Evolutionary conservation across 2,329 filamentous ascomycete genomes (phyloP), one percentile per base, ranked within the genome.

Genomic region (Fonsecaea monophora): DNA sequence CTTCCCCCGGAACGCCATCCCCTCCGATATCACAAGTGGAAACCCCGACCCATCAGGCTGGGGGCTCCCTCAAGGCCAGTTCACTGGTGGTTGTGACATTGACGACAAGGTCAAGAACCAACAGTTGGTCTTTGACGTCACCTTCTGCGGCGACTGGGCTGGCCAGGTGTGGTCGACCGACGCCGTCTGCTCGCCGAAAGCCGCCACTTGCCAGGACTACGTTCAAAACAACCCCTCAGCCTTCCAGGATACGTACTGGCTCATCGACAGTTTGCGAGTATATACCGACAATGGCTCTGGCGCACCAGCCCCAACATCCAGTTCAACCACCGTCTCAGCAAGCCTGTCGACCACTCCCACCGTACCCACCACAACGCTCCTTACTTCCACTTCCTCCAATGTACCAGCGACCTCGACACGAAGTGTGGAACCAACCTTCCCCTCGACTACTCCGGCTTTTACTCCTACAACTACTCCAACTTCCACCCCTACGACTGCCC

Each of bases 101-200:
- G 82, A 88, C 66, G 71, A 79, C 1, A 85, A 90, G 77, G 95
- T 97, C 81, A 81, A 82, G 68, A 79, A 90, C 67, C 86, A 96
- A 81, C 86, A 89, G 72, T 87, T 97, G 68, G 86, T 94, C 70
- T 89, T 95, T 78, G 88, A 95, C 79, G 94, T 89, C 0, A 91
- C 90, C 6, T 92, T 96, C 77, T 97, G 94, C 78, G 94, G 94
- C n/a, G 87, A 90, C 75, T 97, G 93, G 93, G 93, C 93, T 6
- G 92, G 92, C 35, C 76, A 81, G 53, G 87, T 89, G 45, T 96
- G 90, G 89, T 74, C 75, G 58, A 75, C 77, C 35, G 84, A 88
- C 67, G 68, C 79, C 6, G 83, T 85, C 50, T 94, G 91, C 77
- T 79, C 83, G 1, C 78, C 84, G 45, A 82, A 87, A 71, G 90